A percentile compares a stretch with the other conserved stretches of the same genome.
Evolutionary conservation across 352 stramenopile species (phyloP).

Genomic region (Pythium utonaiense): DNA sequence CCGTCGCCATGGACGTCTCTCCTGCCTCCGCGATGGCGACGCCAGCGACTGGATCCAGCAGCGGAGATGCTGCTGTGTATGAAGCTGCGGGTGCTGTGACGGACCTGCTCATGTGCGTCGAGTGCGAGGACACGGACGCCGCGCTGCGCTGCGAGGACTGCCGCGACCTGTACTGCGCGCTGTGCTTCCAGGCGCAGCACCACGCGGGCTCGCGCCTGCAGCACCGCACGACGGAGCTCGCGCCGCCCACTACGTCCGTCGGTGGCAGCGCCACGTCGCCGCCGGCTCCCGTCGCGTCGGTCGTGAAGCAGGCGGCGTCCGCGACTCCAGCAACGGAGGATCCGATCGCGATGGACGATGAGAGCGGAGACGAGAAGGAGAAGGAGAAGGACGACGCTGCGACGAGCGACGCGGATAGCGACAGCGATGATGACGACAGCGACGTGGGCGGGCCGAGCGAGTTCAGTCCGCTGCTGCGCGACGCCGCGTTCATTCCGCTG

Average conservation of each 20-base stretch:
- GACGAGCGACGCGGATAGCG: not conserved
- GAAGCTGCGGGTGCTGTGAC: constrained; percentile 2
- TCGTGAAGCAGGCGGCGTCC: not conserved
- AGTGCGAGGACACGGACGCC: constrained; percentile 61
- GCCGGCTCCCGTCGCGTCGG: not conserved
- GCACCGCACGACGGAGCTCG: constrained; percentile 27
- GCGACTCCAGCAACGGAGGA: constrained; percentile 40
- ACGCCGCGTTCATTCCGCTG: constrained; percentile 78
- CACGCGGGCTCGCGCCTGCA: constrained; percentile 72
- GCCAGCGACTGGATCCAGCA: not conserved
- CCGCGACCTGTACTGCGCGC: constrained; percentile 80
- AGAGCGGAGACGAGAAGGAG: not conserved
- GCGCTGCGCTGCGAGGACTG: constrained; percentile 84
- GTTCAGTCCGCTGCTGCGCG: constrained; percentile 15
- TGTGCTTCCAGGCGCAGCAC: constrained; percentile 81
- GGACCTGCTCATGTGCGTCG: constrained; percentile 53
- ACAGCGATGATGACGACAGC: constrained; percentile 3
- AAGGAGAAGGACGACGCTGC: constrained; percentile 6
- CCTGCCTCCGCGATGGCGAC: not conserved
- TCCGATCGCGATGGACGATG: constrained; percentile 31
- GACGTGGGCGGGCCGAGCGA: constrained; percentile 5
- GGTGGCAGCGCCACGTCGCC: not conserved
- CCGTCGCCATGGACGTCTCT: not conserved
- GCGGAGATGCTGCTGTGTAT: no score
- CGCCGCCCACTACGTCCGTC: not conserved